A percentile compares a stretch with the other conserved stretches of the same genome.
phyloP scores from a whole-genome alignment of 345 rosid species.

The Raphanus raphanistrum region DNA sequence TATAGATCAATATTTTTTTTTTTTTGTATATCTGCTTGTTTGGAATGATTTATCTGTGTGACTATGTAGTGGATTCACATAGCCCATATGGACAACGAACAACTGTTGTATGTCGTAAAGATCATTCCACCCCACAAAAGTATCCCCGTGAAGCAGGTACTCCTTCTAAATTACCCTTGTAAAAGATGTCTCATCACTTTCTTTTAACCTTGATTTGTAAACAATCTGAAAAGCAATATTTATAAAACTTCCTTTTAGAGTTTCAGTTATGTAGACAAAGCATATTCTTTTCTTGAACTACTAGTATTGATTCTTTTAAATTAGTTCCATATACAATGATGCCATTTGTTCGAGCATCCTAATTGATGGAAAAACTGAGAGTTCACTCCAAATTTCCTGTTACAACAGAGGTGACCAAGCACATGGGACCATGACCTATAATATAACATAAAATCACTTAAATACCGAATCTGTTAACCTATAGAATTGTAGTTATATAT shows the following conservation, averaged over 20 bases:
- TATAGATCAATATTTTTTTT: not conserved
- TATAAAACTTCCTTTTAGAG: not conserved
- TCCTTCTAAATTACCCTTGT: slow-evolving; percentile 72
- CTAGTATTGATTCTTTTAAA: not conserved
- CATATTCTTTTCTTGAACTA: not conserved
- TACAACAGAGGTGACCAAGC: not conserved
- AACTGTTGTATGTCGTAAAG: slow-evolving; percentile 73
- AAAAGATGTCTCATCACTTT: slow-evolving; percentile 7
- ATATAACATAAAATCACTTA: not conserved
- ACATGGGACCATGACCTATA: not conserved
- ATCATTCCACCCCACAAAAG: slow-evolving; percentile 56
- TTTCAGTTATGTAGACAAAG: not conserved
- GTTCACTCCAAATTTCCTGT: not conserved
- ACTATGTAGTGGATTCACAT: slow-evolving; percentile 74
- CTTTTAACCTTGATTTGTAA: slow-evolving; percentile 15
- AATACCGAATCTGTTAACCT: not conserved
- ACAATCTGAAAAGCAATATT: not conserved
- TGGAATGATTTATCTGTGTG: not conserved
- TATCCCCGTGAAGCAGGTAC: slow-evolving; percentile 87
- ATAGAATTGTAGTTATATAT: not conserved
- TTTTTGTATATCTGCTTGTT: not conserved
- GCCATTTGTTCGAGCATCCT: not conserved
- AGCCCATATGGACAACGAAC: slow-evolving; percentile 81
- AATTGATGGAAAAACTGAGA: too few relatives aligned
- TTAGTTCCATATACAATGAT: not conserved